phyloP scores from a whole-genome alignment of 352 stramenopile species.

The Pythium scleroteichum region DNA sequence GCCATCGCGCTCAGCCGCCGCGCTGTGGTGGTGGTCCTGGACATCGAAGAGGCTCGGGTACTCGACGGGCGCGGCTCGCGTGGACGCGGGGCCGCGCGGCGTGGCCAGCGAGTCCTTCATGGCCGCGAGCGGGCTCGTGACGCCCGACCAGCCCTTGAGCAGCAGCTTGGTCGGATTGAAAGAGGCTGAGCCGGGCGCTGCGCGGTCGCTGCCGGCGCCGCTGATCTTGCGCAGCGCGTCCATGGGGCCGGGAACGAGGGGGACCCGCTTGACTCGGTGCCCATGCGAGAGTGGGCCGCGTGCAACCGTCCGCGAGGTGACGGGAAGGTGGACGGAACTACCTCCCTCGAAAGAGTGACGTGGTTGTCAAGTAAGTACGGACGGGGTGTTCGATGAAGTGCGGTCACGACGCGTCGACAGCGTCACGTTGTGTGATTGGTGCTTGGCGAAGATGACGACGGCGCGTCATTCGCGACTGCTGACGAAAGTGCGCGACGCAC shows the following conservation, averaged over 20 bases:
- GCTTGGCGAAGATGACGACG: slow-evolving; percentile 4
- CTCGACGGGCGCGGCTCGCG: slow-evolving; percentile 40
- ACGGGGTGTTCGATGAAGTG: no score
- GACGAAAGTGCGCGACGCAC: slow-evolving; percentile 5
- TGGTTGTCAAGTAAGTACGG: background rate
- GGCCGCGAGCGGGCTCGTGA: slow-evolving; percentile 61
- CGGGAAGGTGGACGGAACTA: slow-evolving; percentile 15
- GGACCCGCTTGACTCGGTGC: slow-evolving; percentile 5
- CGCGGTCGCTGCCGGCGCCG: slow-evolving; percentile 7
- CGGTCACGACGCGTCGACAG: slow-evolving; percentile 8
- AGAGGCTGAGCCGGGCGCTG: slow-evolving; percentile 3
- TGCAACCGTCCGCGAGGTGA: slow-evolving; percentile 18
- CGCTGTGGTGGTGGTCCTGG: slow-evolving; percentile 42
- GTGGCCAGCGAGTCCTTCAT: slow-evolving; percentile 66
- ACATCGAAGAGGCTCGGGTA: slow-evolving; percentile 80
- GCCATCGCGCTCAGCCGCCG: slow-evolving; percentile 23
- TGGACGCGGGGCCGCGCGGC: slow-evolving; percentile 28
- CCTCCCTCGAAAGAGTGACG: slow-evolving; percentile 1
- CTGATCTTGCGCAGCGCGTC: slow-evolving; percentile 27
- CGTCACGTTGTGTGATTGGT: slow-evolving; percentile 11
- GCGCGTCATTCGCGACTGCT: slow-evolving; percentile 12
- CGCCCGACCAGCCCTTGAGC: slow-evolving; percentile 64
- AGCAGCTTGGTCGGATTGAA: slow-evolving; percentile 61
- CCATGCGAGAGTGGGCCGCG: slow-evolving; percentile 2
- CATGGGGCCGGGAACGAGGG: slow-evolving; percentile 7